phyloP scores from a whole-genome alignment of 2,329 filamentous ascomycete genomes.

The Tolypocladium tropicale region DNA sequence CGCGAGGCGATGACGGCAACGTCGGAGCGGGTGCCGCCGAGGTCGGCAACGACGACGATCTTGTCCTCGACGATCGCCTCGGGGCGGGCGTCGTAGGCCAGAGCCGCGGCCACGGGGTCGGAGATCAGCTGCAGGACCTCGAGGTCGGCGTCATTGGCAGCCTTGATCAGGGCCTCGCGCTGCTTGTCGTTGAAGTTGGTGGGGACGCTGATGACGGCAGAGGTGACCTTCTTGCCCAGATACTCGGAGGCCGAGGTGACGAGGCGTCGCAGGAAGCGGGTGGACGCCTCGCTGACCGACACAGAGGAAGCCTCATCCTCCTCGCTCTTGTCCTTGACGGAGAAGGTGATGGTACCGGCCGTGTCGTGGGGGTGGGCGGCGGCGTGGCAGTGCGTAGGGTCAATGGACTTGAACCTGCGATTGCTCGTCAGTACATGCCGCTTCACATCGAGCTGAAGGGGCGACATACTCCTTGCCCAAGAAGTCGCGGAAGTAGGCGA shows the following conservation, averaged over 20 bases:
- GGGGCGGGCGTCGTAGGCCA: constrained; percentile 83
- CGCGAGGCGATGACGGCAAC: constrained; percentile 83
- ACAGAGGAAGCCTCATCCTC: constrained; percentile 57
- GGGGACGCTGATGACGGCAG: constrained; percentile 88
- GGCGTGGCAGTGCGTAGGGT: constrained; percentile 88
- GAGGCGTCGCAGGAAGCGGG: constrained; percentile 75
- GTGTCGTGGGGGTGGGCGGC: constrained; percentile 79
- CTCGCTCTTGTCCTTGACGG: constrained; percentile 63
- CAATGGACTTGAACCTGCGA: constrained; percentile 78
- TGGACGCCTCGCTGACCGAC: constrained; percentile 69
- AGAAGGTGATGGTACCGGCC: constrained; percentile 66
- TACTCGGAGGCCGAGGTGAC: constrained; percentile 80
- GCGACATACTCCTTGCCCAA: constrained; percentile 71
- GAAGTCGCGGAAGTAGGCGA: constrained; percentile 94
- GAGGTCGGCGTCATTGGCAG: constrained; percentile 70
- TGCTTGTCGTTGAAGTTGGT: constrained; percentile 89
- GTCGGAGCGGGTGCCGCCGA: constrained; percentile 88
- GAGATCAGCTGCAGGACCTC: constrained; percentile 89
- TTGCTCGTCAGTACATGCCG: constrained; percentile 1
- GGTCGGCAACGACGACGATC: constrained; percentile 80
- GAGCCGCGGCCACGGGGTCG: constrained; percentile 78
- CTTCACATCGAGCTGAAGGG: neutral
- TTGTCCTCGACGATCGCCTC: constrained; percentile 70
- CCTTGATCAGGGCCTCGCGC: constrained; percentile 66
- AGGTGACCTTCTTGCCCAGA: constrained; percentile 84